Base-by-base conservation (phyloP, 2,329 filamentous ascomycete genomes). In the Tolypocladium endophyticum region DNA sequence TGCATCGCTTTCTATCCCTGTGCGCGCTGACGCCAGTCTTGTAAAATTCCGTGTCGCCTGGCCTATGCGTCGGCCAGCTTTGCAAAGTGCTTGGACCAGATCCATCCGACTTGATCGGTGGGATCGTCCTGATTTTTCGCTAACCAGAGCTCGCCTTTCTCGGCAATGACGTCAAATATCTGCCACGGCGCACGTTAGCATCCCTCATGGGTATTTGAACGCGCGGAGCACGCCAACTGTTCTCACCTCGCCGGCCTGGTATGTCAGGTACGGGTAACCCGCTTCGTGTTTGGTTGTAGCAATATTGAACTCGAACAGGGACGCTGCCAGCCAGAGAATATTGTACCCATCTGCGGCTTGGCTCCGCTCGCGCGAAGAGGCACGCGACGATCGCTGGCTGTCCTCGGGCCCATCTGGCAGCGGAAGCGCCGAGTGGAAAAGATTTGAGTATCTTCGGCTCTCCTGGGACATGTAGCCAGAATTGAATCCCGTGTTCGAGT, bases 11-110 rank as follows among this genome's bases (percentile, higher is more conserved):
- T 58, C 54, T n/a, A 12, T 14, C 28, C 28, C 50, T 52, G 35
- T 33, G 41, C 20, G 33, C 52, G 38, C 50, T 53, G 35, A 56
- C 53, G 58, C 53, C 53, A 11, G 23, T 56, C 9, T 20, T 45
- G 12, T 23, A 23, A 35, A 35, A 54, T 20, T 35, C 57, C 59
- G 58, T 28, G n/a, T 35, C 41, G 41, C 41, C 11, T 6, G 8
- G 45, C 57, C 61, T 71, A 78, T 59, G 76, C 74, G 69, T 85
- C 83, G 56, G 82, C 82, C 63, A 86, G 70, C 70, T 83, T 85
- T 58, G 88, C 88, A 79, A 99, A 99, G 76, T 99, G 94, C 74
- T 97, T 97, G 68, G 92, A 96, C 94, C 94, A 99, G 68, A 99
- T 96, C 94, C 94, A 99, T 57, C 94, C 94, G 39, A 97, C 87